Percentiles rank a stretch among this genome's conserved stretches.
These are phyloP conservation scores for Ogataea sp. DNA, from an alignment of 805 yeast genomes.

Conservation along the genomic window DNA sequence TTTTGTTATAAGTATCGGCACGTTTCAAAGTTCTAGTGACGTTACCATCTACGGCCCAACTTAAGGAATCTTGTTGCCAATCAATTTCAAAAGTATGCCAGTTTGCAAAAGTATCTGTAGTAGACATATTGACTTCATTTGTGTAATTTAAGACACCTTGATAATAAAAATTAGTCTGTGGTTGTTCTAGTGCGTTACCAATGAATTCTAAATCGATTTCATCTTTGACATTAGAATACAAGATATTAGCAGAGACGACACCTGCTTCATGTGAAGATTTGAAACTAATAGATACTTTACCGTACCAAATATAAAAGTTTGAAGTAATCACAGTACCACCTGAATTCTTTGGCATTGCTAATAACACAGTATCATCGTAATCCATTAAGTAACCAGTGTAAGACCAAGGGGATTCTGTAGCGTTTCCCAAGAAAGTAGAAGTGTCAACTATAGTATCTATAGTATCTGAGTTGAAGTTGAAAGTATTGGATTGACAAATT, in stretches of 20 bases:
- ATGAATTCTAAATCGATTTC: slow-evolving; percentile 86
- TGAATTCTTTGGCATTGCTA: slow-evolving; percentile 74
- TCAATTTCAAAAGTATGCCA: slow-evolving; percentile 74
- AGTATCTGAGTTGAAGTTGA: slow-evolving; percentile 28
- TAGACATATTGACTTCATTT: slow-evolving; percentile 38
- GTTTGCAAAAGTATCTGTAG: slow-evolving; percentile 50
- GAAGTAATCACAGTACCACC: slow-evolving; percentile 78
- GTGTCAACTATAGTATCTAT: slow-evolving; percentile 17
- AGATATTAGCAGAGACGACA: slow-evolving; percentile 76
- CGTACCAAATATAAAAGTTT: slow-evolving; percentile 80
- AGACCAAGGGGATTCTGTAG: slow-evolving; percentile 59
- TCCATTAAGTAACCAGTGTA: slow-evolving; percentile 53
- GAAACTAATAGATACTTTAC: slow-evolving; percentile 60
- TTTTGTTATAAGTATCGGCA: slow-evolving; percentile 53
- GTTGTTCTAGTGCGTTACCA: slow-evolving; percentile 60
- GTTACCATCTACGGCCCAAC: slow-evolving; percentile 70
- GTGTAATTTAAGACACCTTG: slow-evolving; percentile 66
- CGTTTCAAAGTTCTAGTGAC: slow-evolving; percentile 56
- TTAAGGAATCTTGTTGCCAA: slow-evolving; percentile 66
- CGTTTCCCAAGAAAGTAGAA: slow-evolving; percentile 51
- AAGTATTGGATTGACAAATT: slow-evolving; percentile 44
- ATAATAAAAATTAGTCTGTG: slow-evolving; percentile 75
- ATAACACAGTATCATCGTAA: slow-evolving; percentile 47
- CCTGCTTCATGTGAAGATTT: slow-evolving; percentile 73
- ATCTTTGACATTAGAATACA: slow-evolving; percentile 79